Base-by-base conservation (phyloP, 1,139 yeast genomes). In the Debaryomyces sp. region DNA sequence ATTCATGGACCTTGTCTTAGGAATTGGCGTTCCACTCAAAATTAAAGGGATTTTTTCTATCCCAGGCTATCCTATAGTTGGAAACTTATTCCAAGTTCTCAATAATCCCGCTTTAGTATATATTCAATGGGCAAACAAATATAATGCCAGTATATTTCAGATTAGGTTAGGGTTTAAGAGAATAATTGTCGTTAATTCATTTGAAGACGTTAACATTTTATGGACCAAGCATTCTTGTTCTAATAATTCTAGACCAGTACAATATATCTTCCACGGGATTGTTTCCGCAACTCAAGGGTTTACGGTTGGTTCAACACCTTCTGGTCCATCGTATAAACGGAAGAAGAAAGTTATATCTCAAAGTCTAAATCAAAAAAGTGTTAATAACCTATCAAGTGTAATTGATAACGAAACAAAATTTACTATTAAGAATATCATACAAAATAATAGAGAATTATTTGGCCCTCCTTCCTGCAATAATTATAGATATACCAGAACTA, bases 291-390 rank as follows among this genome's bases (percentile, higher is more conserved):
- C 85, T 0, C 86, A 82, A 49, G 85, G 84, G 1, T 82, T 78
- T 53, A 88, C 96, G 0, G 77, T 88, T 26, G 96, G 96, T 0
- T 85, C 95, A 0, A 86, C 94, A 0, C 95, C 95, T 1, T 81
- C 77, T 59, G 80, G 87, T 1, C 70, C 67, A 1, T 73, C 84
- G 2, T 86, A 76, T 58, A 71, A 72, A 51, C 68, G 68, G 22
- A 78, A 81, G 60, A 78, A 85, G 56, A 84, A 82, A 57, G 75
- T 77, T 6, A 70, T 86, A 24, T 75, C 85, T 0, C 71, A 73
- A 49, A 72, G 75, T 5, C 67, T 87, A 49, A 82, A 80, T 58
- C 73, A 63, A 44, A 65, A 54, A 36, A 62, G 61, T 39, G 68
- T 73, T 12, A 67, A 66, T 7, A 39, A 57, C 1, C 67, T 75